These are phyloP conservation scores for Leccinum uliginosum DNA, from an alignment of 768 basidiomycete species.

Conservation along the genomic window DNA sequence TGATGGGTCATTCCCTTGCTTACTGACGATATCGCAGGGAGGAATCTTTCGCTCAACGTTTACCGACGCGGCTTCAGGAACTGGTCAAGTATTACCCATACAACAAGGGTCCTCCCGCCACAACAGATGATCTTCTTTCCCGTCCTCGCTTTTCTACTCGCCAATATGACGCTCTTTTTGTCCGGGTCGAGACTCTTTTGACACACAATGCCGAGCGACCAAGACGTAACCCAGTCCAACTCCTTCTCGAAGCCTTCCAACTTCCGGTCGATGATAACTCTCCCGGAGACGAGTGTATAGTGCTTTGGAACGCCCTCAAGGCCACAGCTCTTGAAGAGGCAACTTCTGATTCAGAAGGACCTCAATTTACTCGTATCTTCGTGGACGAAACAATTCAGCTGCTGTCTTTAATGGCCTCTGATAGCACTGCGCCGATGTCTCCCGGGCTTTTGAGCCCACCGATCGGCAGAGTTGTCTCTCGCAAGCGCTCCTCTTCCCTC, in stretches of 20 bases:
- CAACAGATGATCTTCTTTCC: slow-evolving; percentile 46
- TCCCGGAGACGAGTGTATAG: slow-evolving; percentile 32
- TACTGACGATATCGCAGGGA: slow-evolving; percentile 39
- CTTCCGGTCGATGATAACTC: slow-evolving; percentile 29
- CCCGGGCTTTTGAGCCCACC: slow-evolving; percentile 31
- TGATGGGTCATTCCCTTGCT: not conserved
- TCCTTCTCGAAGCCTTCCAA: slow-evolving; percentile 63
- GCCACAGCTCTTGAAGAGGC: slow-evolving; percentile 34
- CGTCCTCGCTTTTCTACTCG: slow-evolving; percentile 68
- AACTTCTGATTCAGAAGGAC: slow-evolving; percentile 27
- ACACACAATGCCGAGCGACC: slow-evolving; percentile 31
- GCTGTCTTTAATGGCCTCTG: slow-evolving; percentile 47
- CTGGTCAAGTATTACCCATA: slow-evolving; percentile 71
- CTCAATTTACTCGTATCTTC: slow-evolving; percentile 49
- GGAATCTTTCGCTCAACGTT: slow-evolving; percentile 47
- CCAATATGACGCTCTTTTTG: slow-evolving; percentile 57
- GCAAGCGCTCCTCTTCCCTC: slow-evolving; percentile 32
- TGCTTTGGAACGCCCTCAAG: slow-evolving; percentile 56
- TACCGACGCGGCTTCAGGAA: slow-evolving; percentile 69
- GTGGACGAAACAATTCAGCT: slow-evolving; percentile 63
- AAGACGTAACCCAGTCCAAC: slow-evolving; percentile 51
- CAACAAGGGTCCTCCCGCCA: slow-evolving; percentile 24
- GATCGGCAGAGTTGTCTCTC: slow-evolving; percentile 29
- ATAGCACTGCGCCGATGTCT: slow-evolving; percentile 28
- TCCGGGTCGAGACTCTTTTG: slow-evolving; percentile 59